These are phyloP conservation scores for Penicillium sp. DNA, from an alignment of 2,329 filamentous ascomycete genomes.

Conservation along the genomic window DNA sequence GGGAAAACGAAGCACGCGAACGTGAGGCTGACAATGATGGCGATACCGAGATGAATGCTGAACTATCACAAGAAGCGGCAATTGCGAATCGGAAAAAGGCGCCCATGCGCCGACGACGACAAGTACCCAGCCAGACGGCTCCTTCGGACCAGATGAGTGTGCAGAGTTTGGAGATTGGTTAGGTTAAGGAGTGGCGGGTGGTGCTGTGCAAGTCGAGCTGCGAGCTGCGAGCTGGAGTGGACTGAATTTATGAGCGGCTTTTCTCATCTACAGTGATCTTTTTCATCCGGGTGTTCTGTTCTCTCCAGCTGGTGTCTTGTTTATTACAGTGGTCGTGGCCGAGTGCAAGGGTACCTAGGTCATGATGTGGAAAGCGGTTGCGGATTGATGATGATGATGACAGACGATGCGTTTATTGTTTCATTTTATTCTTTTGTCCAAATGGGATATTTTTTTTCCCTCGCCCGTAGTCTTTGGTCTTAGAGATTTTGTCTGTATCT, in stretches of 20 bases:
- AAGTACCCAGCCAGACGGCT: conserved; percentile 18
- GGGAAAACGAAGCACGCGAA: conserved; percentile 4
- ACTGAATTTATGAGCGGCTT: neutral
- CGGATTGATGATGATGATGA: conserved; percentile 12
- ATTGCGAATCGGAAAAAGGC: conserved; percentile 47
- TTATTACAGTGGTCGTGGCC: neutral
- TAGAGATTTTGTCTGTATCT: neutral
- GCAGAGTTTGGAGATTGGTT: conserved; percentile 28
- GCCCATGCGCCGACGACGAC: conserved; percentile 44
- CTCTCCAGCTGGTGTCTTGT: conserved; percentile 5
- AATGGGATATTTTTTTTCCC: conserved; percentile 13
- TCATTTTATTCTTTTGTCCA: conserved; percentile 13
- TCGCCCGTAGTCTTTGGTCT: neutral
- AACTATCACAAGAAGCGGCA: conserved; percentile 38
- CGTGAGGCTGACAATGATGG: conserved; percentile 36
- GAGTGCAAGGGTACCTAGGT: neutral
- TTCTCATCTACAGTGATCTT: conserved; percentile 13
- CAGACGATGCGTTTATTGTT: conserved; percentile 13
- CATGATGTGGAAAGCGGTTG: neutral
- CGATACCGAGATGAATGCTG: conserved; percentile 41
- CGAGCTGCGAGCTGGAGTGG: neutral
- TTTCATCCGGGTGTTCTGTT: neutral
- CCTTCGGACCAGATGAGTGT: conserved; percentile 36
- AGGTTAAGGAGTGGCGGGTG: neutral
- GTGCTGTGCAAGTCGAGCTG: neutral